Evolutionary conservation across 2,329 filamentous ascomycete species (phyloP).

Genomic region (Fusarium incarnatum): DNA sequence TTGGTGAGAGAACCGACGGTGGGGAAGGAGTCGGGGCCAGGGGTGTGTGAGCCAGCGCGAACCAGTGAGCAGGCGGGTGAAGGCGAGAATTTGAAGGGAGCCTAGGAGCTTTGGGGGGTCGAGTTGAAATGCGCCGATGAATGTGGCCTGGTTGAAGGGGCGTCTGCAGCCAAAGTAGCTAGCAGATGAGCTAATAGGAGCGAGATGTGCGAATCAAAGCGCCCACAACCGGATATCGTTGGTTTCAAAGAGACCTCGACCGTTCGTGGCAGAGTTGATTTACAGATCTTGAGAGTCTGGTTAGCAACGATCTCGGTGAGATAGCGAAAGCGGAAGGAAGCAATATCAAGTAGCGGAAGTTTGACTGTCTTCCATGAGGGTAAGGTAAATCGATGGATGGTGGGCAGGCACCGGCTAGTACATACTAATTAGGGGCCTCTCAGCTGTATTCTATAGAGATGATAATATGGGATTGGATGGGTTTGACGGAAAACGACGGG

Average conservation of each 20-base stretch:
- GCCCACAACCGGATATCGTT: slow-evolving; percentile 31
- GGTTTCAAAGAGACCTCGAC: slow-evolving; percentile 28
- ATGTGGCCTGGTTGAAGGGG: slow-evolving; percentile 31
- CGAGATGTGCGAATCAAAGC: slow-evolving; percentile 30
- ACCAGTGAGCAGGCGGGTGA: slow-evolving; percentile 33
- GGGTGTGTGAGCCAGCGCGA: slow-evolving; percentile 39
- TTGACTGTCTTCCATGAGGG: slow-evolving; percentile 13
- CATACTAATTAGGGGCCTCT: background rate
- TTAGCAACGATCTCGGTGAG: slow-evolving; percentile 19
- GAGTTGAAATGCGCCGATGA: slow-evolving; percentile 29
- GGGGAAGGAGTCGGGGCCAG: slow-evolving; percentile 38
- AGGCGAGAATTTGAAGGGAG: slow-evolving; percentile 39
- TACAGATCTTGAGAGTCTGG: background rate
- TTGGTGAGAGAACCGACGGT: slow-evolving; percentile 43
- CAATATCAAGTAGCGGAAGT: slow-evolving; percentile 16
- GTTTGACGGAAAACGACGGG: background rate
- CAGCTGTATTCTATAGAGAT: background rate
- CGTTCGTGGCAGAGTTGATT: slow-evolving; percentile 38
- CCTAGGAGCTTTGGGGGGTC: slow-evolving; percentile 28
- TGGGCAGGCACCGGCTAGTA: background rate
- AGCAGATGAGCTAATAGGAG: slow-evolving; percentile 13
- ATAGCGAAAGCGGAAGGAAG: slow-evolving; percentile 27
- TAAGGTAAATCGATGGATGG: background rate
- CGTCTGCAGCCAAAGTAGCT: slow-evolving; percentile 28
- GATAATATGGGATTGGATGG: background rate